These are phyloP conservation scores for Colletotrichum caudatum DNA, from an alignment of 2,329 filamentous ascomycete species.

Conservation along the genomic window DNA sequence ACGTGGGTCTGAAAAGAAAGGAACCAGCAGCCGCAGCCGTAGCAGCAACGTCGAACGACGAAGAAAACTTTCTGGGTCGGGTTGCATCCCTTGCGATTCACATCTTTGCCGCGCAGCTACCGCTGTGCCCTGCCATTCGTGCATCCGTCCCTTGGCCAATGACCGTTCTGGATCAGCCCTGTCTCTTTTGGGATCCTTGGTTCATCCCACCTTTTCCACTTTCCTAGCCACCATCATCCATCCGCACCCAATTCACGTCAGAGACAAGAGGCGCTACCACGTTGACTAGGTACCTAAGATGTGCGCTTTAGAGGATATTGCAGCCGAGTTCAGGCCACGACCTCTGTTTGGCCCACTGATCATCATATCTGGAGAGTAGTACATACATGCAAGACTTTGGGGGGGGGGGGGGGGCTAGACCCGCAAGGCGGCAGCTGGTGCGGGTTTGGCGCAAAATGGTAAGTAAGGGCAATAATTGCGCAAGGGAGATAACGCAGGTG, in stretches of 20 bases:
- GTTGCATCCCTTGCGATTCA: conserved; percentile 41
- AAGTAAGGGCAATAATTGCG: conserved; percentile 21
- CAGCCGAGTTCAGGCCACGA: background rate
- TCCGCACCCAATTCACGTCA: conserved; percentile 4
- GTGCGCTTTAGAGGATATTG: background rate
- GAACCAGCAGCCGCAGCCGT: background rate
- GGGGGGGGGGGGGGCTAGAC: conserved; percentile 17
- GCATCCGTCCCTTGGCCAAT: conserved; percentile 38
- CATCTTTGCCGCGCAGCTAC: conserved; percentile 39
- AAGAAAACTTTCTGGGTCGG: conserved; percentile 12
- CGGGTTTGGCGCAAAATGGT: conserved; percentile 9
- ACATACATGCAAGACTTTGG: conserved; percentile 10
- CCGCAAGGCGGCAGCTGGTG: conserved; percentile 30
- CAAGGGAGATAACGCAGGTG: conserved; percentile 19
- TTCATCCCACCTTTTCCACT: conserved; percentile 31
- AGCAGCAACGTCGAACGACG: background rate
- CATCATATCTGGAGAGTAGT: background rate
- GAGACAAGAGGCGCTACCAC: conserved; percentile 12
- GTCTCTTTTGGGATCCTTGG: conserved; percentile 17
- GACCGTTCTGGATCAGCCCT: conserved; percentile 30
- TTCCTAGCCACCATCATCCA: conserved; percentile 8
- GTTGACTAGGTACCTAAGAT: background rate
- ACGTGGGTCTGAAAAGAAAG: background rate
- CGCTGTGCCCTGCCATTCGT: conserved; percentile 39
- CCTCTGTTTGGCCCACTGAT: background rate